Percentiles rank a stretch among this genome's conserved stretches.
Evolutionary conservation across 306 rosid genomes (phyloP).

Genomic region (Cucurbita argyrosperma): DNA sequence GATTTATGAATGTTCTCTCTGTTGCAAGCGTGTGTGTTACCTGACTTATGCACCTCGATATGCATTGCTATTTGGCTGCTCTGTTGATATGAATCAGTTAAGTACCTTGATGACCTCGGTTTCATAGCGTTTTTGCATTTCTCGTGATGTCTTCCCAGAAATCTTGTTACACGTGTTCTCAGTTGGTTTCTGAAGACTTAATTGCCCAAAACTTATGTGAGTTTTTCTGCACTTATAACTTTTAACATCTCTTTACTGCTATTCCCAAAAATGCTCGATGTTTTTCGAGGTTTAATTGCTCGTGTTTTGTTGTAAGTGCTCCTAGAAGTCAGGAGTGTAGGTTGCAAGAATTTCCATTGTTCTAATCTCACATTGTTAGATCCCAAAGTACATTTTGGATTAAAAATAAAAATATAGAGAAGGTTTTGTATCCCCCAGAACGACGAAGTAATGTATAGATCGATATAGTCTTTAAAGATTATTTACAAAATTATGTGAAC

Average conservation of each 20-base stretch:
- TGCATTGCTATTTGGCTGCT: neutral
- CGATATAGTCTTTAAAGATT: neutral
- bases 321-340: neutral
- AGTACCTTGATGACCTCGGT: neutral
- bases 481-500: neutral
- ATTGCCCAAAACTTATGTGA: conserved; percentile 83
- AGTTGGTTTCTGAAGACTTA: conserved; percentile 58
- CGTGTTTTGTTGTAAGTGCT: neutral
- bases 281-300: neutral
- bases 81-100: neutral
- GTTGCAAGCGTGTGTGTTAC: neutral
- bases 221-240: conserved; percentile 2
- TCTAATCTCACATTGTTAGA: neutral
- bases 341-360: neutral
- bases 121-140: neutral
- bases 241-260: neutral
- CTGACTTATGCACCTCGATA: neutral
- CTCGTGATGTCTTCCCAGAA: conserved; percentile 43
- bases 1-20: neutral
- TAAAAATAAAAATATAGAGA: neutral
- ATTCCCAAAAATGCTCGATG: neutral
- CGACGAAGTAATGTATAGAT: neutral
- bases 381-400: neutral
- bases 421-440: neutral
- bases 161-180: conserved; percentile 78